Base-by-base conservation (phyloP, 2,329 filamentous ascomycete genomes). In the Moelleriella libera region DNA sequence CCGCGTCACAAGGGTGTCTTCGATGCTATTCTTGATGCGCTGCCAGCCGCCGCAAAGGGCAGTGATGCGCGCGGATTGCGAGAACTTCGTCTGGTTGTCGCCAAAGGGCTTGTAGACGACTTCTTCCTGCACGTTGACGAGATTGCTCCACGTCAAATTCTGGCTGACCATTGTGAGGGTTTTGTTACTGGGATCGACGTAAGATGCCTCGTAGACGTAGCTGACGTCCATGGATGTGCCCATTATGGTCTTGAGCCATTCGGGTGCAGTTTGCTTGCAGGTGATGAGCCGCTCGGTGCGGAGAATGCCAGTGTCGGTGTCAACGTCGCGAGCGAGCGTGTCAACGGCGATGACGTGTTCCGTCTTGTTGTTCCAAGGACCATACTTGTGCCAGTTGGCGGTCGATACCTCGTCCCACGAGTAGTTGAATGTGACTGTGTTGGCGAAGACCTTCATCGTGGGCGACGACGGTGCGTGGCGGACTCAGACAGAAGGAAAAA, bases 381-480 rank as follows among this genome's bases (percentile, higher is more conserved):
- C 94, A 70, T 98, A 98, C 68, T 98, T 98, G 57, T 82, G 84
- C 92, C 92, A 98, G 76, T 98, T 98, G 63, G 86, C 88, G 11
- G 88, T 88, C 30, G 88, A 95, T 37, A 98, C 92, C 67, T 97
- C 90, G 61, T 95, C 88, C 92, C 92, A 98, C 43, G 90, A 94
- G 75, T 98, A 98, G 71, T 95, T 78, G 70, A 94, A 98, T 51
- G 88, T 88, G 68, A 88, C 86, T 40, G 75, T 73, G 60, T 88
- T 94, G 57, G 87, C 86, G 62, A 97, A 97, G 68, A 97, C 86
- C 76, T 94, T 95, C 92, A 98, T 97, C 46, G 50, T 69, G 57
- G 47, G 21, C 21, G 21, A 21, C 21, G 21, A 21, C 21, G 21
- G 21, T 21, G 21, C 21, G 21, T 21, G 21, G 21, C 21, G 21